Conservation (phyloP, 768 basidiomycete species). For the Auricularia sp. region DNA sequence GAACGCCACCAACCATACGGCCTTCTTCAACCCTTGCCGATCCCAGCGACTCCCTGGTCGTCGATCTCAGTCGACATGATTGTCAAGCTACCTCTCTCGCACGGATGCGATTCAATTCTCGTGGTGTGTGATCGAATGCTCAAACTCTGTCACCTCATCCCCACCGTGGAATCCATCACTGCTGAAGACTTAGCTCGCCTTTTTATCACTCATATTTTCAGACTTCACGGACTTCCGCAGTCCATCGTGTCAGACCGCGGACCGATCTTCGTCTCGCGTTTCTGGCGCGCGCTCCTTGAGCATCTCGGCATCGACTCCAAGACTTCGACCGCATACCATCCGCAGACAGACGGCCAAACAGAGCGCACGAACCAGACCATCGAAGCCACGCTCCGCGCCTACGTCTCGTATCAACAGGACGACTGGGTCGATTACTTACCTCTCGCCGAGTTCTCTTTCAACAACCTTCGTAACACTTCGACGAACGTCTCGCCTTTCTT, state of each 20-base stretch:
- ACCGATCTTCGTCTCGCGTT: constrained; percentile 20
- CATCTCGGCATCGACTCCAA: constrained; percentile 20
- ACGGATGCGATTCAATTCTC: constrained; percentile 28
- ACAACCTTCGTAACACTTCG: constrained; percentile 24
- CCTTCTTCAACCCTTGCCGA: constrained; percentile 17
- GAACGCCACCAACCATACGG: constrained; percentile 29
- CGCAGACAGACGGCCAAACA: constrained; percentile 31
- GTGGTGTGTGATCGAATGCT: constrained; percentile 31
- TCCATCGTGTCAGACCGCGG: constrained; percentile 22
- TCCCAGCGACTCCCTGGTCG: constrained; percentile 22
- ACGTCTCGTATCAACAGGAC: constrained; percentile 29
- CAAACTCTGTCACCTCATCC: constrained; percentile 34
- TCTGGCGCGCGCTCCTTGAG: constrained; percentile 22
- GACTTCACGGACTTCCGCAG: constrained; percentile 21
- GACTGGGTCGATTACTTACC: constrained; percentile 32
- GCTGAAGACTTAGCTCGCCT: constrained; percentile 27
- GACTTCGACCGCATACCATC: constrained; percentile 33
- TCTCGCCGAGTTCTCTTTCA: constrained; percentile 32
- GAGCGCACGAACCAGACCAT: constrained; percentile 29
- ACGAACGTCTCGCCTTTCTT: constrained; percentile 29
- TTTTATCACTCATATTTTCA: constrained; percentile 28
- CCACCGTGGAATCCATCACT: constrained; percentile 18
- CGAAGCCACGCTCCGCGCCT: constrained; percentile 28
- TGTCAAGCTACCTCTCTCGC: constrained; percentile 24
- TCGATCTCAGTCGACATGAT: constrained; percentile 30